Percentiles rank a stretch among this genome's conserved stretches.
Evolutionary conservation across 441 rosid genomes (phyloP).

Genomic region (Syzygium malaccense): DNA sequence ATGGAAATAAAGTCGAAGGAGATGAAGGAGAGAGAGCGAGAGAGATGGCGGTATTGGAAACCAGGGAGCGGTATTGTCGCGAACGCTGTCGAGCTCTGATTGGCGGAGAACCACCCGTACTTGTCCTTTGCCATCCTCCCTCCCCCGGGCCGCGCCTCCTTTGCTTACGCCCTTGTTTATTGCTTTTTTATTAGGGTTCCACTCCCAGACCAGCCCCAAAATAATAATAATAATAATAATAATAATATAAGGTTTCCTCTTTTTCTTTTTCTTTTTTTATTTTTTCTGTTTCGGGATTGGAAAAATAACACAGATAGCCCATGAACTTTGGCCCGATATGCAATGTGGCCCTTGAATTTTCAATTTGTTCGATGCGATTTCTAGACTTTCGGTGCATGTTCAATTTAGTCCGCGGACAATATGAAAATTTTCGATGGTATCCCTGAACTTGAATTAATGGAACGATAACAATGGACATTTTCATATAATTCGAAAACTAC

Average conservation of each 20-base stretch:
- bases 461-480: neutral
- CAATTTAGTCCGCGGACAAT: neutral
- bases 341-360: no score
- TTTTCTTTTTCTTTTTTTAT: neutral
- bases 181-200: neutral
- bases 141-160: neutral
- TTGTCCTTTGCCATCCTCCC: neutral
- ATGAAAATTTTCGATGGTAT: neutral
- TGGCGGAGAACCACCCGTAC: neutral
- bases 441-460: neutral
- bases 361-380: no score
- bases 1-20: neutral
- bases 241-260: neutral
- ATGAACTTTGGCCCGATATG: no score
- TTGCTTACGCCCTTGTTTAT: neutral
- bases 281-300: neutral
- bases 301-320: neutral
- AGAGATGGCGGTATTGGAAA: neutral
- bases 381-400: neutral
- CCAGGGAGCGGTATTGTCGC: neutral
- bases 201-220: no score
- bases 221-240: no score
- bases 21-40: neutral
- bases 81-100: neutral
- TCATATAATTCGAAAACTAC: neutral